Conservation (phyloP, 176 grass and related monocot genomes). For the Aegilops umbellulata region DNA sequence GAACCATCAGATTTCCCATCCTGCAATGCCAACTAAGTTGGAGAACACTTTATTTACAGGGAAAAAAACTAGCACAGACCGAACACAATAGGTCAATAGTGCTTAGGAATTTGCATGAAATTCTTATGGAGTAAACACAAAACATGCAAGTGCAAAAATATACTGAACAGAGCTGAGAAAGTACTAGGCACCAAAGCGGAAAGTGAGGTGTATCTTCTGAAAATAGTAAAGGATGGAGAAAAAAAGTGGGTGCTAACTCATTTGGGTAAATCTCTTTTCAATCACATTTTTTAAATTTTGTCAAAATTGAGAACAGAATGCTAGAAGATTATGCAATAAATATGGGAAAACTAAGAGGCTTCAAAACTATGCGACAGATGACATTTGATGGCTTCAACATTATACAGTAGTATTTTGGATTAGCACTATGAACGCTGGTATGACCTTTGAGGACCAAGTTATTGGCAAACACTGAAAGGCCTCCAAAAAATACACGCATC, state of each 20-base stretch:
- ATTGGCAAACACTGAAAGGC: not conserved
- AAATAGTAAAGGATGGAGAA: not conserved
- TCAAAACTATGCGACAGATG: not conserved
- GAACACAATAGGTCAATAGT: not conserved
- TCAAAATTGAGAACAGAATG: not conserved
- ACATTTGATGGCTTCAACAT: not conserved
- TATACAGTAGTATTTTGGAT: not conserved
- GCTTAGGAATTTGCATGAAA: not conserved
- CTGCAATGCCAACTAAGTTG: not conserved
- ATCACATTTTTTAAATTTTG: not conserved
- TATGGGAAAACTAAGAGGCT: not conserved
- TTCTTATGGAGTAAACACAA: not conserved
- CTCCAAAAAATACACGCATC: not conserved
- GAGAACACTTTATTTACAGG: not conserved
- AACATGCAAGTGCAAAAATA: conserved; percentile 3
- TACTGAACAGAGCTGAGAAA: not conserved
- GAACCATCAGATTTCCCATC: not conserved
- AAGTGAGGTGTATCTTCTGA: not conserved
- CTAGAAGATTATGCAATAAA: not conserved
- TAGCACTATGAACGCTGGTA: not conserved
- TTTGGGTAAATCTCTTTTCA: not conserved
- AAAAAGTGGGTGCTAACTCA: not conserved
- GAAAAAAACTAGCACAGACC: not conserved
- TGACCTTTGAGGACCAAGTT: conserved; percentile 9
- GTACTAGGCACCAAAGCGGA: not conserved